Conservation (phyloP, 768 basidiomycete genomes). For the Boletus bicolor region DNA sequence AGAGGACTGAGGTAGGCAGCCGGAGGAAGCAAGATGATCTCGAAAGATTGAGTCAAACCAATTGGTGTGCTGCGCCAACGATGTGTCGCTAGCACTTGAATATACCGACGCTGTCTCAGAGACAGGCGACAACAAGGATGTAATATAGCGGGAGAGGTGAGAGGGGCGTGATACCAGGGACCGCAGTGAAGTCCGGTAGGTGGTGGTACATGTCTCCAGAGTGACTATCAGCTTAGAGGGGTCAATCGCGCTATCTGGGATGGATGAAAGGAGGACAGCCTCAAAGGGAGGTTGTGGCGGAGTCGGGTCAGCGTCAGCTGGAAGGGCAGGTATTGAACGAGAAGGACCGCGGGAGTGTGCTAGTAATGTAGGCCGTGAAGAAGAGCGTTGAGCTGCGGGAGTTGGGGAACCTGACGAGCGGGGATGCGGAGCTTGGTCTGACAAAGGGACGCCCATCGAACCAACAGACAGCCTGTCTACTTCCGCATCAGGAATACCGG, state of each 20-base stretch:
- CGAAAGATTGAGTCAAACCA: constrained; percentile 53
- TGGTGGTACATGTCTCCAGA: constrained; percentile 68
- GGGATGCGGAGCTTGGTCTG: constrained; percentile 31
- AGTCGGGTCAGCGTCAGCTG: constrained; percentile 41
- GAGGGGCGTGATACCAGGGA: constrained; percentile 72
- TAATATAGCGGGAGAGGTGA: constrained; percentile 57
- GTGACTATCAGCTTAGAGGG: constrained; percentile 63
- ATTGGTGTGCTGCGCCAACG: constrained; percentile 17
- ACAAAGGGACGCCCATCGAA: constrained; percentile 18
- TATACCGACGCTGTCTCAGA: constrained; percentile 55
- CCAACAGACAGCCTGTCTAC: constrained; percentile 11
- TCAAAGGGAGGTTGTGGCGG: constrained; percentile 57
- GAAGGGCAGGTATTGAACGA: constrained; percentile 48
- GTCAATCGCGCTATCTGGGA: constrained; percentile 48
- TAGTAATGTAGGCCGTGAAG: constrained; percentile 27
- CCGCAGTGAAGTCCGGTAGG: constrained; percentile 60
- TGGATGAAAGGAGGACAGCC: constrained; percentile 60
- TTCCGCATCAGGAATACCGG: constrained; percentile 19
- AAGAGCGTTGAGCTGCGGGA: constrained; percentile 35
- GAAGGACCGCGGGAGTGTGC: constrained; percentile 35
- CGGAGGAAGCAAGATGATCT: constrained; percentile 61
- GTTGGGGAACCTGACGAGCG: constrained; percentile 31
- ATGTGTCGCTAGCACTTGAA: constrained; percentile 45
- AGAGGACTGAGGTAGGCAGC: constrained; percentile 45
- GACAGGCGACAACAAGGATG: constrained; percentile 39